These are phyloP conservation scores for Stentor coeruleus DNA, from an alignment of 73 alveolate genomes.

Conservation along the genomic window DNA sequence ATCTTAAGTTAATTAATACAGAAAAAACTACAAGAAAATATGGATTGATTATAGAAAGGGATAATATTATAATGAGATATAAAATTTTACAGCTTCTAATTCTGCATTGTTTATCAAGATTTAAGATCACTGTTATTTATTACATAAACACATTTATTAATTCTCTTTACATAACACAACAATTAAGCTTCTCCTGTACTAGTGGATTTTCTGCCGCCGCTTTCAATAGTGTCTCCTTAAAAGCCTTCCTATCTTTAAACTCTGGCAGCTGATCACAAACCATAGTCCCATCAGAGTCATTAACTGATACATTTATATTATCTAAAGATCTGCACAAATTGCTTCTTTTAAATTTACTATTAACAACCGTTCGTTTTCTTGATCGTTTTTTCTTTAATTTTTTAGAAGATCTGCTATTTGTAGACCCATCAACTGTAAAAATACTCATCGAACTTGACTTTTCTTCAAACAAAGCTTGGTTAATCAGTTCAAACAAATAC, in stretches of 20 bases:
- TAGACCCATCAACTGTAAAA: background rate
- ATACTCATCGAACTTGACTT: background rate
- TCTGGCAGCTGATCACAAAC: background rate
- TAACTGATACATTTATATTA: no score
- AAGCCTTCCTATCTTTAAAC: background rate
- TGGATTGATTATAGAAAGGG: no score
- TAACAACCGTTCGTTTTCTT: background rate
- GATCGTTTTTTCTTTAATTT: background rate
- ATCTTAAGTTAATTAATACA: no score
- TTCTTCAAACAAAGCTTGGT: background rate
- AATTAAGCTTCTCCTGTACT: background rate
- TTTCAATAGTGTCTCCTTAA: background rate
- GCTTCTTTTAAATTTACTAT: no score
- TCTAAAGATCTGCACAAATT: background rate
- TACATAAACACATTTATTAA: no score
- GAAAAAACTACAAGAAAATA: no score
- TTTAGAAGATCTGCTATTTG: background rate
- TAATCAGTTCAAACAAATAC: background rate
- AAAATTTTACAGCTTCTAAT: no score
- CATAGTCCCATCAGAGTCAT: background rate
- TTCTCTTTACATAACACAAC: background rate
- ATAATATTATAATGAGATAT: no score
- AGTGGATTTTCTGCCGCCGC: background rate
- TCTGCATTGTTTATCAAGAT: no score
- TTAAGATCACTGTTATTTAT: no score